Percentiles rank a stretch among this genome's conserved stretches.
Conservation (phyloP, 2,329 filamentous ascomycete genomes). For the Epichloe festucae region DNA sequence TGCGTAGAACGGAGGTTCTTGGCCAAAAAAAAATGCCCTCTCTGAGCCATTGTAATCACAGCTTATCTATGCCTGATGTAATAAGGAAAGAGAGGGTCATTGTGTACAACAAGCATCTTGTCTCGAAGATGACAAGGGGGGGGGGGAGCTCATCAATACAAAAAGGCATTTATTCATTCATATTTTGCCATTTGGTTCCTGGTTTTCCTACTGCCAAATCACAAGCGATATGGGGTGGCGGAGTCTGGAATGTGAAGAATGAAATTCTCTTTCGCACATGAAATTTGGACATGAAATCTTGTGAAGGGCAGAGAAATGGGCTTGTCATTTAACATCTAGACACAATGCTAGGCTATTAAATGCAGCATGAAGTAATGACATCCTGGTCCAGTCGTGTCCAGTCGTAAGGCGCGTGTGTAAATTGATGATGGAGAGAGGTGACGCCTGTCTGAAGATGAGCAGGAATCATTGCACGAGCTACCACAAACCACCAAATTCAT, state of each 20-base stretch:
- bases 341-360: neutral
- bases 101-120: constrained; percentile 6
- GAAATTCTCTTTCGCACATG: neutral
- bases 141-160: neutral
- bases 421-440: too few species aligned
- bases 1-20: neutral
- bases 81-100: neutral
- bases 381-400: neutral
- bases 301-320: neutral
- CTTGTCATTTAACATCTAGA: neutral
- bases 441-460: too few species aligned
- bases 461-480: too few species aligned
- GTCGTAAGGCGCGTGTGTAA: neutral
- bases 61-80: neutral
- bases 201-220: neutral
- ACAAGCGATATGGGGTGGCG: neutral
- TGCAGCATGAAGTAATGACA: neutral
- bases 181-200: neutral
- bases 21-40: neutral
- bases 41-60: neutral
- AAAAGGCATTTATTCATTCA: constrained; percentile 2
- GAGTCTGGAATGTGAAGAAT: constrained; percentile 1
- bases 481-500: too few species aligned
- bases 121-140: neutral
- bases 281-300: constrained; percentile 2